Percentiles rank a stretch among this genome's conserved stretches.
phyloP scores from a whole-genome alignment of 805 yeast species.

The Brettanomyces anomalus region DNA sequence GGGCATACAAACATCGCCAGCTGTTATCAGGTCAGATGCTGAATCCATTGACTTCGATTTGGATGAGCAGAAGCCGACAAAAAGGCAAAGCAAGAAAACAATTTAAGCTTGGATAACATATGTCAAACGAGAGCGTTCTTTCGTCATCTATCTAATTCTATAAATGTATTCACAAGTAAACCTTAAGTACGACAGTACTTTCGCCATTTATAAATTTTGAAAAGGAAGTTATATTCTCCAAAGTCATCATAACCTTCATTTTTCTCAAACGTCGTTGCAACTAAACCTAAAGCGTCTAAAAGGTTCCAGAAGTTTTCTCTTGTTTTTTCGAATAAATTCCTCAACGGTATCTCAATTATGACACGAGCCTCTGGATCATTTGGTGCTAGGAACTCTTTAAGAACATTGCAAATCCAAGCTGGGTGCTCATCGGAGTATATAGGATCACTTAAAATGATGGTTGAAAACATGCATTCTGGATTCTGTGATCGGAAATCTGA shows the following conservation, averaged over 20 bases:
- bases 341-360: constrained; percentile 66
- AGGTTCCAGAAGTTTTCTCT: constrained; percentile 52
- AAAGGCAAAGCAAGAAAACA: too few species aligned
- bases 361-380: constrained; percentile 31
- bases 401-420: constrained; percentile 53
- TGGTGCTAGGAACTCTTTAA: constrained; percentile 35
- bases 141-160: not conserved
- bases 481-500: constrained; percentile 11
- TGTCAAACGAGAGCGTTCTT: not conserved
- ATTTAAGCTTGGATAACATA: not conserved
- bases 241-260: constrained; percentile 81
- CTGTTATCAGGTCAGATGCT: constrained; percentile 6
- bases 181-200: not conserved
- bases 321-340: constrained; percentile 58
- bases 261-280: constrained; percentile 27
- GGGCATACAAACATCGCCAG: constrained; percentile 3
- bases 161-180: not conserved
- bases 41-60: constrained; percentile 5
- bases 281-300: constrained; percentile 29
- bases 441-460: constrained; percentile 78
- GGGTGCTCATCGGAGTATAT: constrained; percentile 83
- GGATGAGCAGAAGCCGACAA: not conserved
- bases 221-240: constrained; percentile 58
- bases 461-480: constrained; percentile 31
- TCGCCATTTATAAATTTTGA: constrained; percentile 27